These are phyloP conservation scores for Russula foetens DNA, from an alignment of 768 basidiomycete species.

Conservation along the genomic window DNA sequence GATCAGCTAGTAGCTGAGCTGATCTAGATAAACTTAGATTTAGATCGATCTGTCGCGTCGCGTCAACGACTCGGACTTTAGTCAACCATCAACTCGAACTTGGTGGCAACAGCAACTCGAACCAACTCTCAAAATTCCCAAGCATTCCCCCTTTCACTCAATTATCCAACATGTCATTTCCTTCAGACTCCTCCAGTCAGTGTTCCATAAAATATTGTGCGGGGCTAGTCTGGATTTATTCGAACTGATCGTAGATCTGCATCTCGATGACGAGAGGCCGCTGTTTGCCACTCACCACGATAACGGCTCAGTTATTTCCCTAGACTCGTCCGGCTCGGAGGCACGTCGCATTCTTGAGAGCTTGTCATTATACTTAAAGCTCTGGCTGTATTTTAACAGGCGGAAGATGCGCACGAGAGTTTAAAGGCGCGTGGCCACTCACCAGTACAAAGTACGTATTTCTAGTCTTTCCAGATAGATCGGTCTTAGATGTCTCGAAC, in stretches of 20 bases:
- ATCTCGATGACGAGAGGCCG: background rate
- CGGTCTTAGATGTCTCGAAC: background rate
- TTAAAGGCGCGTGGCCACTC: background rate
- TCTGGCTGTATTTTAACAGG: background rate
- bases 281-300: background rate
- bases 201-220: background rate
- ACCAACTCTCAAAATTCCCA: no score
- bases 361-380: background rate
- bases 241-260: background rate
- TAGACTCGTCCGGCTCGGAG: slow-evolving; percentile 5
- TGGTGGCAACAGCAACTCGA: no score
- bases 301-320: slow-evolving; percentile 5
- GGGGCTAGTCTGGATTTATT: background rate
- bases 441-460: background rate
- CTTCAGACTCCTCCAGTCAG: background rate
- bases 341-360: background rate
- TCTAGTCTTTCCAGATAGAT: background rate
- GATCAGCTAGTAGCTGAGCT: no score
- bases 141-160: no score
- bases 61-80: no score
- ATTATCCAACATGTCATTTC: background rate
- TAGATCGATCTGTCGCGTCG: no score
- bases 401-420: background rate
- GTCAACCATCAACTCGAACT: no score
- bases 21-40: no score